Evolutionary conservation across 257 asterid genomes (phyloP).

Genomic region (Solanum dulcamara): DNA sequence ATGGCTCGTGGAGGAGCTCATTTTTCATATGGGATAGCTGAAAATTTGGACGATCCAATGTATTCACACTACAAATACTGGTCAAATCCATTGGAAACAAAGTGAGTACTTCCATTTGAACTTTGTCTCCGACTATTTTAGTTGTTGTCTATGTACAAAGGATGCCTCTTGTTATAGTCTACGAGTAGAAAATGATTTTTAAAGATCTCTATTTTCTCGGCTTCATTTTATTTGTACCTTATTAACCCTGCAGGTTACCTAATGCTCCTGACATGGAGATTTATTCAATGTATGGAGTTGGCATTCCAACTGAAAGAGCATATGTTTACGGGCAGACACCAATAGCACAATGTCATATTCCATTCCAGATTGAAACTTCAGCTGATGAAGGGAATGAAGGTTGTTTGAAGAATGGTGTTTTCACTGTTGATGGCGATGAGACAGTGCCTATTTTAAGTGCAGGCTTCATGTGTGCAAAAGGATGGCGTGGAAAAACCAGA

Average conservation of each 20-base stretch:
- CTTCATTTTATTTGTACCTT: background rate
- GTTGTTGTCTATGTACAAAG: background rate
- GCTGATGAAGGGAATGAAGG: constrained; percentile 33
- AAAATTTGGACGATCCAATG: constrained; percentile 71
- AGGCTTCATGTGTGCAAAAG: constrained; percentile 78
- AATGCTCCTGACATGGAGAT: constrained; percentile 84
- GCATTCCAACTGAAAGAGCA: constrained; percentile 73
- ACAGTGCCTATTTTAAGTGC: constrained; percentile 69
- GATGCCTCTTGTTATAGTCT: background rate
- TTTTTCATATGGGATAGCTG: constrained; percentile 79
- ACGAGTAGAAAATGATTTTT: background rate
- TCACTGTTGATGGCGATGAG: constrained; percentile 65
- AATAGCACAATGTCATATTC: constrained; percentile 54
- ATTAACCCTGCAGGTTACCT: constrained; percentile 40
- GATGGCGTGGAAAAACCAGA: constrained; percentile 81
- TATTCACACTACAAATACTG: constrained; percentile 71
- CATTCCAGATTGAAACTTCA: constrained; percentile 67
- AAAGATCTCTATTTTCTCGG: background rate
- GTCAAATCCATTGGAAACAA: constrained; percentile 93
- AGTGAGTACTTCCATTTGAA: constrained; percentile 25
- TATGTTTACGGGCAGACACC: constrained; percentile 49
- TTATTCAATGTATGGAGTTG: constrained; percentile 62
- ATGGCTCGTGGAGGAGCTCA: constrained; percentile 76
- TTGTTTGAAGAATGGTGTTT: constrained; percentile 57
- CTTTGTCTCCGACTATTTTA: background rate